These are phyloP conservation scores for Aureobasidium subglaciale DNA, from an alignment of 2,329 filamentous ascomycete species.

Conservation along the genomic window DNA sequence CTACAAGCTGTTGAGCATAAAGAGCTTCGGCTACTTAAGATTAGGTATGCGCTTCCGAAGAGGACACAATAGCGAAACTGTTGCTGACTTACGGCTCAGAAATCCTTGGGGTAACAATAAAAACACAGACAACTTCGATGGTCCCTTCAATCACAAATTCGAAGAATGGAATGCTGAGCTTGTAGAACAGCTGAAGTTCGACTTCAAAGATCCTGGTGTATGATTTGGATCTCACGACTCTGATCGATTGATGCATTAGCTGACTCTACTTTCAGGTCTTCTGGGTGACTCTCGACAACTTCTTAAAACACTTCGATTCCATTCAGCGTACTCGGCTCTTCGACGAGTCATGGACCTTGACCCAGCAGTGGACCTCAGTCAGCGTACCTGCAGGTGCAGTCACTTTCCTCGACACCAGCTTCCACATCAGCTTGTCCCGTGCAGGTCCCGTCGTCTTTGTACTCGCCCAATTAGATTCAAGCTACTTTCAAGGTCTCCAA, in stretches of 20 bases:
- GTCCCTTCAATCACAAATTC: slow-evolving; percentile 60
- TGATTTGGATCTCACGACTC: not conserved
- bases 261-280: slow-evolving; percentile 30
- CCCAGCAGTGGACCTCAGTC: slow-evolving; percentile 50
- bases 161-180: slow-evolving; percentile 79
- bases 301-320: slow-evolving; percentile 51
- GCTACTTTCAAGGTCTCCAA: slow-evolving; percentile 52
- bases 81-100: not conserved
- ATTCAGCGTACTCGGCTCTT: slow-evolving; percentile 57
- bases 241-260: not conserved
- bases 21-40: slow-evolving; percentile 41
- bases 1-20: slow-evolving; percentile 40
- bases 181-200: slow-evolving; percentile 64
- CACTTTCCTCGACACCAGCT: slow-evolving; percentile 54
- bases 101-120: slow-evolving; percentile 77
- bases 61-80: not conserved
- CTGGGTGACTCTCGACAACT: slow-evolving; percentile 54
- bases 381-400: slow-evolving; percentile 49
- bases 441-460: slow-evolving; percentile 51
- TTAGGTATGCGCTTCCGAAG: not conserved
- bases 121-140: slow-evolving; percentile 51
- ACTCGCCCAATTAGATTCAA: slow-evolving; percentile 52
- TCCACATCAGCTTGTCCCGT: slow-evolving; percentile 47
- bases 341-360: slow-evolving; percentile 54
- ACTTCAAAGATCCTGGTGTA: slow-evolving; percentile 68